These are phyloP conservation scores for Cyberlindnera amylophila DNA, from an alignment of 805 yeast species.

Conservation along the genomic window DNA sequence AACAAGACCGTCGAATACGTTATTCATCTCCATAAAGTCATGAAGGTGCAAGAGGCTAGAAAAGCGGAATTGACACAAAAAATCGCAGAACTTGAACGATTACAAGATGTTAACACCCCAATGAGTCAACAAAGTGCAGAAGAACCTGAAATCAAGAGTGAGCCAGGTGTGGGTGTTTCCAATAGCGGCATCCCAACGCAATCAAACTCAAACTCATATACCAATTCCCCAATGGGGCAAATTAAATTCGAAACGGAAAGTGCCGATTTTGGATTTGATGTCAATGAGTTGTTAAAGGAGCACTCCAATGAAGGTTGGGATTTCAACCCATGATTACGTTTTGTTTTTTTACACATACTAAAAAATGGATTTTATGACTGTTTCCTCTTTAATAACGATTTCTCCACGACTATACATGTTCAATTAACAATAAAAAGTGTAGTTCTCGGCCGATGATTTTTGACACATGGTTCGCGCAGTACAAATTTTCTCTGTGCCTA, in stretches of 20 bases:
- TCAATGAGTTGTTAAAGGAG: conserved; percentile 24
- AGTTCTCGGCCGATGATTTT: no score
- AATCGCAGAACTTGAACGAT: conserved; percentile 33
- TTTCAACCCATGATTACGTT: no score
- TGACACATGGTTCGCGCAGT: no score
- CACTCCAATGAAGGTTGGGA: conserved; percentile 17
- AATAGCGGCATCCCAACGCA: not conserved
- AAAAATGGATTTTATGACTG: no score
- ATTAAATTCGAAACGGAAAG: conserved; percentile 25
- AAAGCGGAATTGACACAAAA: conserved; percentile 37
- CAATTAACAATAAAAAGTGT: no score
- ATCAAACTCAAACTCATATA: conserved; percentile 11
- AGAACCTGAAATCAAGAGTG: conserved; percentile 1
- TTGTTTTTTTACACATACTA: no score
- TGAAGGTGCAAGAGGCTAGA: conserved; percentile 51
- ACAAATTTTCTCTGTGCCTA: not conserved
- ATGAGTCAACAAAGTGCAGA: conserved; percentile 7
- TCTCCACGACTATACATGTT: no score
- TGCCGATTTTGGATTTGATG: conserved; percentile 21
- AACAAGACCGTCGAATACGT: conserved; percentile 80
- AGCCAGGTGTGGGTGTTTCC: not conserved
- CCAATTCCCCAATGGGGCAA: conserved; percentile 11
- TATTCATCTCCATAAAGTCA: conserved; percentile 56
- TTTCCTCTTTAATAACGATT: no score
- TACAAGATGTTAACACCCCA: conserved; percentile 17